Conservation (phyloP, 2,329 filamentous ascomycete genomes). For the Colletotrichum sp. region DNA sequence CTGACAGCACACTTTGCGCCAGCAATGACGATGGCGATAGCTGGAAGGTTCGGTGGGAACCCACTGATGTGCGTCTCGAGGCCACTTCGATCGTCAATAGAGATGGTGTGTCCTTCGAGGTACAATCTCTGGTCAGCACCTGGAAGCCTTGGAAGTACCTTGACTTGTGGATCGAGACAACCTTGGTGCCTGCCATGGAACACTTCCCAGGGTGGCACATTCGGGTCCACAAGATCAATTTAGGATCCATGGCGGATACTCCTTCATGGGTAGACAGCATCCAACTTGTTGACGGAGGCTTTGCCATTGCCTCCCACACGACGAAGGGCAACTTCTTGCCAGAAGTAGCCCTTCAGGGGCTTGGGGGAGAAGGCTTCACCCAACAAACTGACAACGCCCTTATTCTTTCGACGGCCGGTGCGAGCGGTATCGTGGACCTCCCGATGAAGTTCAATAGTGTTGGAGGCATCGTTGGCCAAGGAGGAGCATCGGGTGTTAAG, state of each 20-base stretch:
- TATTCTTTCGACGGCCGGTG: slow-evolving; percentile 3
- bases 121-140: slow-evolving; percentile 3
- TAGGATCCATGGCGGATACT: not conserved
- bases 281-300: slow-evolving; percentile 20
- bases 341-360: not conserved
- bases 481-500: not conserved
- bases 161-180: slow-evolving; percentile 14
- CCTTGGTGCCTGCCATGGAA: not conserved
- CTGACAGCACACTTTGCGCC: slow-evolving; percentile 20
- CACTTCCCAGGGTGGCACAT: slow-evolving; percentile 16
- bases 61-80: slow-evolving; percentile 4
- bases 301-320: slow-evolving; percentile 15
- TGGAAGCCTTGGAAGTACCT: slow-evolving; percentile 21
- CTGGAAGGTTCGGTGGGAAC: slow-evolving; percentile 13
- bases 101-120: not conserved
- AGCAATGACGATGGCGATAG: slow-evolving; percentile 21
- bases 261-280: slow-evolving; percentile 1
- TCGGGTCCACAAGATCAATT: slow-evolving; percentile 12
- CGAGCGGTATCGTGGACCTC: slow-evolving; percentile 13
- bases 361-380: not conserved
- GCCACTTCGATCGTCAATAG: not conserved
- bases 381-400: not conserved
- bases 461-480: not conserved
- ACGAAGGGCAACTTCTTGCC: not conserved
- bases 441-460: not conserved